These are phyloP conservation scores for Lactifluus subvellereus DNA, from an alignment of 768 basidiomycete genomes.

Conservation along the genomic window DNA sequence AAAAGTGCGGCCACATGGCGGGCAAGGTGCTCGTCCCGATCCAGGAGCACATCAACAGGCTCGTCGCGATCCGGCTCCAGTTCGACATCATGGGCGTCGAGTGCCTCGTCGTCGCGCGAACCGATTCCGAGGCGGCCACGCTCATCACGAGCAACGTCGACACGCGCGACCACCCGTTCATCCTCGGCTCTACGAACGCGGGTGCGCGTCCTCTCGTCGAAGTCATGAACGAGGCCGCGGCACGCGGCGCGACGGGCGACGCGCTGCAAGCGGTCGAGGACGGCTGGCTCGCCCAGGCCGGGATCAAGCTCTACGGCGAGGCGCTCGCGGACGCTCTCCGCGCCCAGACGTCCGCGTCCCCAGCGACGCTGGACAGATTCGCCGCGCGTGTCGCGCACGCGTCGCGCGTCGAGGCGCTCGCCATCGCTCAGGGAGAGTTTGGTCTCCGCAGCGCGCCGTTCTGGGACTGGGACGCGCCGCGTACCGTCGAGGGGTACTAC, in stretches of 20 bases:
- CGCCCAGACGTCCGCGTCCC: conserved; percentile 47
- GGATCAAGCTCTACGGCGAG: conserved; percentile 71
- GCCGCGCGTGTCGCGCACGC: conserved; percentile 53
- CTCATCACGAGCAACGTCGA: conserved; percentile 96
- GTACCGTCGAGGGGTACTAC: conserved; percentile 95
- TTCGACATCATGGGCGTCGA: conserved; percentile 98
- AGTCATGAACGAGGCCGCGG: conserved; percentile 81
- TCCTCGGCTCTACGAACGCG: conserved; percentile 85
- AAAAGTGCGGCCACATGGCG: conserved; percentile 94
- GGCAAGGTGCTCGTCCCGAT: conserved; percentile 97
- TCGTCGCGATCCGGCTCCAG: conserved; percentile 94
- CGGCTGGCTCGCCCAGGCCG: conserved; percentile 73
- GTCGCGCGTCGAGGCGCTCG: conserved; percentile 63
- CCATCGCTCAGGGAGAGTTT: conserved; percentile 74
- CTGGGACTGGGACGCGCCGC: conserved; percentile 94
- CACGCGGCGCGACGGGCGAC: conserved; percentile 69
- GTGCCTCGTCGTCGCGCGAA: conserved; percentile 88
- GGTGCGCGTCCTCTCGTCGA: conserved; percentile 61
- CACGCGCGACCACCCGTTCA: conserved; percentile 95
- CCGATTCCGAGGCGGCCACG: conserved; percentile 96
- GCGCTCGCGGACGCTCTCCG: conserved; percentile 62
- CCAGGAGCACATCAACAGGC: conserved; percentile 95
- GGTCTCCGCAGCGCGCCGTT: conserved; percentile 67
- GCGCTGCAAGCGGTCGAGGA: conserved; percentile 87
- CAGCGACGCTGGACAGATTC: conserved; percentile 55